phyloP scores from a whole-genome alignment of 2,329 filamentous ascomycete species.

The Zalaria sp. region DNA sequence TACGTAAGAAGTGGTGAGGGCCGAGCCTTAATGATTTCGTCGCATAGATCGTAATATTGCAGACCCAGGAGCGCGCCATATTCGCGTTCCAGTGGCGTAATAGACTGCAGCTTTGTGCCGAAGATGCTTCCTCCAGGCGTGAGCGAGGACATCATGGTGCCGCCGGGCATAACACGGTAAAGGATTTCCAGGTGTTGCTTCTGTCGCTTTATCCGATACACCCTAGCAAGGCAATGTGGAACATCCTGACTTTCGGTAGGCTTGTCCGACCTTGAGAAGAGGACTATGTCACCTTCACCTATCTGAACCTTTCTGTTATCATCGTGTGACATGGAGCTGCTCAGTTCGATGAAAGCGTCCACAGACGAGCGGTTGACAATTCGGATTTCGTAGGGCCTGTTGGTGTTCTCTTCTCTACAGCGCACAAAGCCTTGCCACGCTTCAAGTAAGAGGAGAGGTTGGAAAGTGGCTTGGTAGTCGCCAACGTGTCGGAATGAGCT shows the following conservation, averaged over 20 bases:
- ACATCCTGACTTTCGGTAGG: slow-evolving; percentile 53
- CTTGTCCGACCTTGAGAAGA: slow-evolving; percentile 61
- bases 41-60: slow-evolving; percentile 90
- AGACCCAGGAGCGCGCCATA: slow-evolving; percentile 83
- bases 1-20: slow-evolving; percentile 82
- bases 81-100: slow-evolving; percentile 90
- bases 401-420: slow-evolving; percentile 70
- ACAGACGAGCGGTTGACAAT: slow-evolving; percentile 79
- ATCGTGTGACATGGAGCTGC: slow-evolving; percentile 59
- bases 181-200: slow-evolving; percentile 71
- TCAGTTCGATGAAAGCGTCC: slow-evolving; percentile 85
- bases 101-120: slow-evolving; percentile 75
- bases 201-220: slow-evolving; percentile 68
- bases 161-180: slow-evolving; percentile 58
- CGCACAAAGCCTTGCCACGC: slow-evolving; percentile 92
- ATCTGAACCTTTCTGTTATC: slow-evolving; percentile 60
- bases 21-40: slow-evolving; percentile 78
- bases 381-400: slow-evolving; percentile 74
- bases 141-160: slow-evolving; percentile 27
- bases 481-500: slow-evolving; percentile 62
- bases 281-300: slow-evolving; percentile 74
- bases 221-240: slow-evolving; percentile 73
- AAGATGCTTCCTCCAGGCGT: slow-evolving; percentile 55
- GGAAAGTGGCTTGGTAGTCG: slow-evolving; percentile 80
- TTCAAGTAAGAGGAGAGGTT: slow-evolving; percentile 79